phyloP scores from a whole-genome alignment of 441 rosid species.

The Biscutella laevigata region DNA sequence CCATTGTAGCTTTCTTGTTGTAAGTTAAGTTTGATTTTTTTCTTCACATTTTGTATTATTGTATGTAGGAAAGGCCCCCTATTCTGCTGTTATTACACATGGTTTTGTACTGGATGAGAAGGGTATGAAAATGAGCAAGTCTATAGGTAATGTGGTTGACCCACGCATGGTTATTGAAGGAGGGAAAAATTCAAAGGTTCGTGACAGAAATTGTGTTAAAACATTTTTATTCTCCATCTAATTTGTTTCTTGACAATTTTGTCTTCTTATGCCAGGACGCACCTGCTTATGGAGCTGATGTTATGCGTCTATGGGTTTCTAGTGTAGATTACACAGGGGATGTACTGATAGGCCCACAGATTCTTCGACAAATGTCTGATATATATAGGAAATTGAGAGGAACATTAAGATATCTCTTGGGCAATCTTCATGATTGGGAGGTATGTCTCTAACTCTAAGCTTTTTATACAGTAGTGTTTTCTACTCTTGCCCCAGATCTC shows the following conservation, averaged over 20 bases:
- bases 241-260: slow-evolving; percentile 10
- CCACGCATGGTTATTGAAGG: slow-evolving; percentile 80
- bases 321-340: slow-evolving; percentile 95
- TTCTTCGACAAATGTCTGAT: slow-evolving; percentile 91
- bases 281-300: slow-evolving; percentile 95
- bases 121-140: slow-evolving; percentile 98
- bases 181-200: slow-evolving; percentile 73
- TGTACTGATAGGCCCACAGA: slow-evolving; percentile 79
- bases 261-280: slow-evolving; percentile 56
- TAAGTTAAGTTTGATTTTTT: slow-evolving; percentile 9
- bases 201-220: slow-evolving; percentile 20
- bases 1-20: slow-evolving; percentile 13
- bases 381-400: slow-evolving; percentile 91
- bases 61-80: slow-evolving; percentile 82
- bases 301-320: slow-evolving; percentile 95
- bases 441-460: slow-evolving; percentile 37
- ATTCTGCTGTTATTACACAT: slow-evolving; percentile 77
- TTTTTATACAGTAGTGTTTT: background rate
- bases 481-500: background rate
- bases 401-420: slow-evolving; percentile 84
- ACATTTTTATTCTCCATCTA: background rate
- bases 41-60: slow-evolving; percentile 12
- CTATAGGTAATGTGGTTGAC: slow-evolving; percentile 90
- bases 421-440: slow-evolving; percentile 93
- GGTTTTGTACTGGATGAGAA: slow-evolving; percentile 99